These are phyloP conservation scores for Truncatella angustata DNA, from an alignment of 2,329 filamentous ascomycete genomes.

Conservation along the genomic window DNA sequence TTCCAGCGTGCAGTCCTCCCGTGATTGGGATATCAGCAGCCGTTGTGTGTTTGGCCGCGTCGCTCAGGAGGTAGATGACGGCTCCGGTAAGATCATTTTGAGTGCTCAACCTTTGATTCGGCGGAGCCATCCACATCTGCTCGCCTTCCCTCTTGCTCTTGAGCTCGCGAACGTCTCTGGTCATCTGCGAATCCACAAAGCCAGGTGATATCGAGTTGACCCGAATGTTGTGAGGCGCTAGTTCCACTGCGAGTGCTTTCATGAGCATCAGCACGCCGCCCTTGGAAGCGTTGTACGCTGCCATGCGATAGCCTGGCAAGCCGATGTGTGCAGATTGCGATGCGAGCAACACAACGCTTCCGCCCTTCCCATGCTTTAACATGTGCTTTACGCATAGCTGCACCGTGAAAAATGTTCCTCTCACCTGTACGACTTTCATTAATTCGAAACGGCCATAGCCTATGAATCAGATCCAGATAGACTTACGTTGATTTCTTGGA, in stretches of 20 bases:
- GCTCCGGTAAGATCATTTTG: slow-evolving; percentile 41
- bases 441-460: too few relatives aligned
- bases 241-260: slow-evolving; percentile 36
- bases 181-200: slow-evolving; percentile 36
- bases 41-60: slow-evolving; percentile 41
- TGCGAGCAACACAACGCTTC: slow-evolving; percentile 38
- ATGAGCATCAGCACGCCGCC: slow-evolving; percentile 38
- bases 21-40: slow-evolving; percentile 43
- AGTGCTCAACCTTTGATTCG: slow-evolving; percentile 36
- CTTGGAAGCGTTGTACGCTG: slow-evolving; percentile 43
- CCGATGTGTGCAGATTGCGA: slow-evolving; percentile 36
- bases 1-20: slow-evolving; percentile 39
- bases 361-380: slow-evolving; percentile 34
- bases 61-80: slow-evolving; percentile 41
- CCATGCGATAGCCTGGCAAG: slow-evolving; percentile 34
- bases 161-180: slow-evolving; percentile 25
- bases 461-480: too few relatives aligned
- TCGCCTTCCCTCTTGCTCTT: slow-evolving; percentile 33
- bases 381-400: slow-evolving; percentile 39
- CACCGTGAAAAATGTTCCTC: slow-evolving; percentile 39
- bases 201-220: slow-evolving; percentile 39
- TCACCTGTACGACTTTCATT: slow-evolving; percentile 25
- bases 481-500: slow-evolving; percentile 41
- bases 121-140: slow-evolving; percentile 37
- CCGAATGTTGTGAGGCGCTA: slow-evolving; percentile 33